Base-by-base conservation (phyloP, 2,329 filamentous ascomycete species). In the Verticillium nonalfalfae region DNA sequence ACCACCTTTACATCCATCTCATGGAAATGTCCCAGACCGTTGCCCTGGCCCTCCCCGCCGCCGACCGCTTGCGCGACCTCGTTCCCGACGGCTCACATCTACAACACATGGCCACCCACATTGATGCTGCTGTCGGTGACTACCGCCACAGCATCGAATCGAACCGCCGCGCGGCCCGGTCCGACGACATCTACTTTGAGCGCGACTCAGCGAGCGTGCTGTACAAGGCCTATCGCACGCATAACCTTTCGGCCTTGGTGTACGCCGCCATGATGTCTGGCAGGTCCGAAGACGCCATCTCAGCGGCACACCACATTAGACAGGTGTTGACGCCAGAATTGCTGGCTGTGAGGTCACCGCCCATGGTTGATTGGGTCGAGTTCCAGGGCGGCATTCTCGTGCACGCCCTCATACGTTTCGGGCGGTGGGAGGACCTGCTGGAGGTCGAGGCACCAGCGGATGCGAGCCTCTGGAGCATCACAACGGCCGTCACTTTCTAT, bases 291-390 rank as follows among this genome's bases (percentile, higher is more conserved):
- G 76, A 87, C 11, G 87, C 89, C 0, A 71, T 93, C 1, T 81
- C 88, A 0, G 87, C 88, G 0, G 82, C 84, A 0, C 66, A 69
- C 0, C 75, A 78, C 54, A 79, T 93, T 56, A 88, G 91, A 68
- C 74, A 73, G 0, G 84, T 85, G 0, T 74, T 93, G 4, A 83
- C 89, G 0, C 84, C 88, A 59, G 80, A 82, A 0, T 72, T 93
- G 3, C 77, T 93, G 0, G 81, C 84, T 0, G 77, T 90, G 3
- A 70, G 86, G 64, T 86, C 84, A 0, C 88, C 88, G 0, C 88
- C 88, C 0, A 92, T 93, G 89, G 89, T 89, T 1, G 89, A 93
- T 71, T 93, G 88, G 85, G 76, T 93, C 1, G 90, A 93, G 72
- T 83, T 83, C 1, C 91, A 91, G 65, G 73, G 90, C 3, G 81